Percentiles rank a stretch among this genome's conserved stretches.
phyloP scores from a whole-genome alignment of 2,329 filamentous ascomycete genomes.

The Blumeria hordei region DNA sequence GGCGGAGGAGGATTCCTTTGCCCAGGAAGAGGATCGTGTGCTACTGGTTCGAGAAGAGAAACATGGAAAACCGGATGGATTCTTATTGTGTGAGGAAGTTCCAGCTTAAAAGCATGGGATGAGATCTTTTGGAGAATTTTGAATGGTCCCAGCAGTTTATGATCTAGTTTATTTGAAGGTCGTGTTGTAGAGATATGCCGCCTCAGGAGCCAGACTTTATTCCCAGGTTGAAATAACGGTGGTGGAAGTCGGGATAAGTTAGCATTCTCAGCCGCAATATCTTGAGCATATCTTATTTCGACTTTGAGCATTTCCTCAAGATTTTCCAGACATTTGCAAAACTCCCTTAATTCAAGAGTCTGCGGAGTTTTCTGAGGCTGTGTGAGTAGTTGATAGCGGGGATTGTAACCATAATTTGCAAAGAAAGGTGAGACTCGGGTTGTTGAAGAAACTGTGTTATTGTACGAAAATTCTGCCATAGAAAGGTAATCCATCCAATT shows the following conservation, averaged over 20 bases:
- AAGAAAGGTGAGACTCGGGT: background rate
- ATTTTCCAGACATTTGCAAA: background rate
- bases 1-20: background rate
- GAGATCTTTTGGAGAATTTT: background rate
- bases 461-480: background rate
- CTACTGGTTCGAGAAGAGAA: background rate
- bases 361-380: background rate
- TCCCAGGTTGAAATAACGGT: background rate
- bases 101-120: background rate
- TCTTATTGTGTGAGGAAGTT: background rate
- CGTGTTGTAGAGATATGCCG: background rate
- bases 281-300: background rate
- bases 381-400: background rate
- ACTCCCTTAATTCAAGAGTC: background rate
- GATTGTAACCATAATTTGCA: background rate
- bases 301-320: background rate
- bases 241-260: background rate
- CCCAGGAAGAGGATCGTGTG: background rate
- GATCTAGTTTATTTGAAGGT: background rate
- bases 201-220: background rate
- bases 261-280: background rate
- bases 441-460: background rate
- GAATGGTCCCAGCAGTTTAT: background rate
- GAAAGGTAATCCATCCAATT: background rate
- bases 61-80: conserved; percentile 2